Evolutionary conservation across 371 early-diverging fungal genomes (phyloP).

Genomic region (Mortierella sp.): DNA sequence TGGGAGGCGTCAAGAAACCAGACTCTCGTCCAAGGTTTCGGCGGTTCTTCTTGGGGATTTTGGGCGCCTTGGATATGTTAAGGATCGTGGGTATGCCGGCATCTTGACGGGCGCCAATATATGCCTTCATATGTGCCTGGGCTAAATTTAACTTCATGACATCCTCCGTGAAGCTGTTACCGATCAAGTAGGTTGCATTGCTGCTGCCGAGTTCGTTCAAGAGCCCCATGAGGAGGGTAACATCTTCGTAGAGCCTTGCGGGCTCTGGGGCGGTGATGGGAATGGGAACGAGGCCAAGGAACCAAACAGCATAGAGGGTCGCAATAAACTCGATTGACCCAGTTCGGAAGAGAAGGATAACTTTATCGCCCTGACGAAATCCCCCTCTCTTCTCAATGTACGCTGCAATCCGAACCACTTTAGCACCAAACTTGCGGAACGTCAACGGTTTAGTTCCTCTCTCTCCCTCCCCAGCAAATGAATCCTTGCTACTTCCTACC

Average conservation of each 20-base stretch:
- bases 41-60: conserved; percentile 58
- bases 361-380: conserved; percentile 71
- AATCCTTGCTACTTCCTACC: background rate
- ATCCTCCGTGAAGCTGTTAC: conserved; percentile 77
- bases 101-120: conserved; percentile 46
- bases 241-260: conserved; percentile 78
- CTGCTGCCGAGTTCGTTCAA: conserved; percentile 69
- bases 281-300: conserved; percentile 81
- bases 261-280: conserved; percentile 79
- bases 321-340: conserved; percentile 78
- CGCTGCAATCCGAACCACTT: conserved; percentile 77
- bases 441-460: conserved; percentile 68
- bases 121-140: conserved; percentile 48
- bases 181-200: conserved; percentile 63
- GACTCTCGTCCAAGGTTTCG: conserved; percentile 67
- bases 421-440: conserved; percentile 79
- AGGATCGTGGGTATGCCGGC: conserved; percentile 61
- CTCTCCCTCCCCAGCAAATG: background rate
- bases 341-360: conserved; percentile 79
- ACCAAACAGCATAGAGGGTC: conserved; percentile 85
- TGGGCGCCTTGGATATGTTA: conserved; percentile 73
- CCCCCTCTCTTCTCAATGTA: conserved; percentile 70
- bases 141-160: conserved; percentile 69
- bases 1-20: conserved; percentile 64
- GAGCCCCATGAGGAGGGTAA: conserved; percentile 70